Conservation (phyloP, 192 early-diverging fungal species). For the Coemansia sp. region DNA sequence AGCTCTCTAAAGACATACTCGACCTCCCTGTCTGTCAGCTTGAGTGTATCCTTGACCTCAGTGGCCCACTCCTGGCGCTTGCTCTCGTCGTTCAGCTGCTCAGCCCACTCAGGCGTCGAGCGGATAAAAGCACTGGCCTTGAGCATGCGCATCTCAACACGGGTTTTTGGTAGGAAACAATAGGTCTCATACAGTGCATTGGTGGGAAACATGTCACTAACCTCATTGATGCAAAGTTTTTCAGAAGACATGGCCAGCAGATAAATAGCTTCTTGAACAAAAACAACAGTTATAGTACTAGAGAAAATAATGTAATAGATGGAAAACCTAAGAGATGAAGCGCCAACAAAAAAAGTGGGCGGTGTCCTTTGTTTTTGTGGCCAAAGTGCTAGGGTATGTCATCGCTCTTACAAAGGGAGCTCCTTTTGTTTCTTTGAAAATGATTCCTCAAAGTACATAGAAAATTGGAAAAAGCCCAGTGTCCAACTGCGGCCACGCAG, state of each 20-base stretch:
- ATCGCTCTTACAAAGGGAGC: too few relatives aligned
- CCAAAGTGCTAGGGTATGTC: not conserved
- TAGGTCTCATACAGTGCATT: not conserved
- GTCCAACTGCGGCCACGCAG: not conserved
- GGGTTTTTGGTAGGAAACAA: not conserved
- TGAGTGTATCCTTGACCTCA: not conserved
- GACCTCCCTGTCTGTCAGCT: not conserved
- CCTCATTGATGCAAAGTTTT: not conserved
- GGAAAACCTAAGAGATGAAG: not conserved
- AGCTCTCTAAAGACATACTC: constrained; percentile 4
- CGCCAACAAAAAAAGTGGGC: not conserved
- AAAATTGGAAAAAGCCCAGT: not conserved
- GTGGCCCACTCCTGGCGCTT: not conserved
- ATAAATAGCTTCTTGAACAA: not conserved
- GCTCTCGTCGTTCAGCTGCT: not conserved
- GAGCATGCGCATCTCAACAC: not conserved
- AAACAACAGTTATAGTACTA: not conserved
- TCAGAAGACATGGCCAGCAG: not conserved
- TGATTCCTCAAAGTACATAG: not conserved
- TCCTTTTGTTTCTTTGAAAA: not conserved
- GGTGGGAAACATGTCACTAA: not conserved
- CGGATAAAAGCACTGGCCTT: not conserved
- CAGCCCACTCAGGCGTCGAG: not conserved
- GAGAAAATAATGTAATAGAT: too few relatives aligned
- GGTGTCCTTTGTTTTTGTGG: not conserved